A percentile compares a stretch with the other conserved stretches of the same genome.
phyloP scores from a whole-genome alignment of 176 grass and related monocot species.

The Chrysopogon serrulatus region DNA sequence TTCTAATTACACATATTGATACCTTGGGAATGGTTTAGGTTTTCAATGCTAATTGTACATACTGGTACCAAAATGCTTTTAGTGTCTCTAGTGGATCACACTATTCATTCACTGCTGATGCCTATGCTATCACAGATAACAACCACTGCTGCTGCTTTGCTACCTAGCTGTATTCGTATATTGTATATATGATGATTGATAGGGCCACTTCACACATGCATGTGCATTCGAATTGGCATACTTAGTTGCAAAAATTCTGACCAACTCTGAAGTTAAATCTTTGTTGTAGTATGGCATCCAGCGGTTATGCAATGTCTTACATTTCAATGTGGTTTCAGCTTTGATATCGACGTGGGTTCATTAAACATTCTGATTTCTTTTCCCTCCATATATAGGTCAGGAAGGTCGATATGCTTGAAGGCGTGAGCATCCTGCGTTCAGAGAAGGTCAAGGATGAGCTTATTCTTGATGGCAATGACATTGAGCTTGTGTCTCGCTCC shows the following conservation, averaged over 20 bases:
- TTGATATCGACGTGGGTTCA: neutral
- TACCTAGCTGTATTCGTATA: neutral
- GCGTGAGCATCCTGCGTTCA: constrained; percentile 65
- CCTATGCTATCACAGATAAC: too few relatives aligned
- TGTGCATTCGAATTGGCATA: neutral
- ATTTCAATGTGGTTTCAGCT: too few relatives aligned
- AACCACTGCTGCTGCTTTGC: too few relatives aligned
- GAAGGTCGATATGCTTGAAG: constrained; percentile 87
- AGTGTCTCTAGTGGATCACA: neutral
- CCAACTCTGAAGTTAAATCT: too few relatives aligned
- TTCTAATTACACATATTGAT: too few relatives aligned
- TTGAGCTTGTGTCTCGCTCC: constrained; percentile 78
- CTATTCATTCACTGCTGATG: too few relatives aligned
- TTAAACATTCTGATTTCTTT: neutral
- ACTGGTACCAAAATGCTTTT: neutral
- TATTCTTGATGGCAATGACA: constrained; percentile 72
- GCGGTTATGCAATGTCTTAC: too few relatives aligned
- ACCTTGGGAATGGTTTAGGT: neutral
- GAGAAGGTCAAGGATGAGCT: constrained; percentile 95
- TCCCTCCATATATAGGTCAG: constrained; percentile 50
- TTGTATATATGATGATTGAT: neutral
- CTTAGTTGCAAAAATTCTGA: neutral
- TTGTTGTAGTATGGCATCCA: too few relatives aligned
- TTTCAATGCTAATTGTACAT: neutral
- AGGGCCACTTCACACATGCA: too few relatives aligned